Percentiles rank a stretch among this genome's conserved stretches.
Conservation (phyloP, 2,329 filamentous ascomycete species). For the Lasiodiplodia gonubiensis region DNA sequence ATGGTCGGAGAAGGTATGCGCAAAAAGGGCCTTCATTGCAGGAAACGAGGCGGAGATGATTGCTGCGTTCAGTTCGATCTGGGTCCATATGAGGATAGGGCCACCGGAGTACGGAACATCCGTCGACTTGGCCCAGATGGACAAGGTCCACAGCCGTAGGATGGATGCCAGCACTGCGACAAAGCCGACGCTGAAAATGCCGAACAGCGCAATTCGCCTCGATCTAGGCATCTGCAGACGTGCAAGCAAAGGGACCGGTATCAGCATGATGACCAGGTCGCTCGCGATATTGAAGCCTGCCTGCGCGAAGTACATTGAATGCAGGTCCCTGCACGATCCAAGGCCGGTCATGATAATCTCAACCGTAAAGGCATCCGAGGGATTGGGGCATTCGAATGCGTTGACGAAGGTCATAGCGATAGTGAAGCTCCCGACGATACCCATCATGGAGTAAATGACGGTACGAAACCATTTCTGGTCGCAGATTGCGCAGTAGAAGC, state of each 20-base stretch:
- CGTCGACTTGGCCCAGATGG: constrained; percentile 40
- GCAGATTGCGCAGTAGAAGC: constrained; percentile 46
- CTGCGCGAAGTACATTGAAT: constrained; percentile 43
- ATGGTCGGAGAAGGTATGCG: constrained; percentile 16
- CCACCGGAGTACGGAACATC: constrained; percentile 37
- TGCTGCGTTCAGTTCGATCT: constrained; percentile 55
- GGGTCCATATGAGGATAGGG: constrained; percentile 52
- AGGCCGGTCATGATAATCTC: constrained; percentile 37
- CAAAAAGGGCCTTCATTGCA: constrained; percentile 51
- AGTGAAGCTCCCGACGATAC: constrained; percentile 41
- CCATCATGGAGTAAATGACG: constrained; percentile 39
- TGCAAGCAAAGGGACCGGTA: constrained; percentile 54
- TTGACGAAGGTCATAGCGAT: constrained; percentile 38
- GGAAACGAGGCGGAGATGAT: constrained; percentile 55
- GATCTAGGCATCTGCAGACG: constrained; percentile 55
- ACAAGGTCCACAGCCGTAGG: constrained; percentile 46
- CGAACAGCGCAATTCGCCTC: constrained; percentile 59
- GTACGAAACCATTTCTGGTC: constrained; percentile 41
- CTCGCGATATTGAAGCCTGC: constrained; percentile 50
- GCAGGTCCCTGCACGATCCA: constrained; percentile 42
- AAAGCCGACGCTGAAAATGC: constrained; percentile 44
- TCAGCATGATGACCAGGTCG: constrained; percentile 51
- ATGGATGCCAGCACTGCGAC: constrained; percentile 45
- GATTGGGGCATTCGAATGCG: constrained; percentile 42
- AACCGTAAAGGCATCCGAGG: constrained; percentile 36